Conservation (phyloP, 1,139 yeast genomes). For the Scheffersomyces parashehatae region DNA sequence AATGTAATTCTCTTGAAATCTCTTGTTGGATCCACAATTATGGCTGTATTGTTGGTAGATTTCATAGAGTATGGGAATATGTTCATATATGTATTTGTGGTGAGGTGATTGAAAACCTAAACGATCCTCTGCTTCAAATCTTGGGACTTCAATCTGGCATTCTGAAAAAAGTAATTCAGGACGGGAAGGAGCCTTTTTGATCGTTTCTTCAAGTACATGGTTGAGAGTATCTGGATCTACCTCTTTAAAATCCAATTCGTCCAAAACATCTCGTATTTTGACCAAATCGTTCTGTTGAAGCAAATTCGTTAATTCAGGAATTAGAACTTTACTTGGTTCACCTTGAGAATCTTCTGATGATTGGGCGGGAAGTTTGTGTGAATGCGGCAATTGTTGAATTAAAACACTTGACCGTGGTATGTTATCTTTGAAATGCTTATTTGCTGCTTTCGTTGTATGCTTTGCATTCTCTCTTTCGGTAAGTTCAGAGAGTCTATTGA, state of each 20-base stretch:
- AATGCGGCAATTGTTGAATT: slow-evolving; percentile 4
- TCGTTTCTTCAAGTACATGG: slow-evolving; percentile 11
- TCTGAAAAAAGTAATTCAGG: slow-evolving; percentile 7
- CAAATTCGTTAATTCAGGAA: not conserved
- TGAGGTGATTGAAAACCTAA: slow-evolving; percentile 13
- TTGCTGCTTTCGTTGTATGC: slow-evolving; percentile 28
- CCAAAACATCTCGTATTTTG: slow-evolving; percentile 3
- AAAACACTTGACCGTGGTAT: not conserved
- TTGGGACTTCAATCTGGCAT: slow-evolving; percentile 19
- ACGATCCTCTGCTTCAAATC: slow-evolving; percentile 10
- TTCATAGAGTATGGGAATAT: slow-evolving; percentile 20
- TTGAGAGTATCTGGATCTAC: slow-evolving; percentile 10
- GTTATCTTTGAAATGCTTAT: slow-evolving; percentile 15
- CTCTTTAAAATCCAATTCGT: slow-evolving; percentile 2
- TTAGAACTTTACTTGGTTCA: no score
- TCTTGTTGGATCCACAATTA: slow-evolving; percentile 7
- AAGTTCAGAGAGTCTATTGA: slow-evolving; percentile 28
- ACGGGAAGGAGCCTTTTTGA: slow-evolving; percentile 8
- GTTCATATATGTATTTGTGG: slow-evolving; percentile 14
- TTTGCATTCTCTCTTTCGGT: slow-evolving; percentile 23
- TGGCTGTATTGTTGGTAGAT: slow-evolving; percentile 20
- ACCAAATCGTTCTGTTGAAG: slow-evolving; percentile 3
- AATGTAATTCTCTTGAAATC: slow-evolving; percentile 25
- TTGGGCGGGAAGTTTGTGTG: slow-evolving; percentile 6
- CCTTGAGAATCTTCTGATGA: not conserved